Evolutionary conservation across 2,329 filamentous ascomycete species (phyloP).

Genomic region (Sordariomycetes sp.): DNA sequence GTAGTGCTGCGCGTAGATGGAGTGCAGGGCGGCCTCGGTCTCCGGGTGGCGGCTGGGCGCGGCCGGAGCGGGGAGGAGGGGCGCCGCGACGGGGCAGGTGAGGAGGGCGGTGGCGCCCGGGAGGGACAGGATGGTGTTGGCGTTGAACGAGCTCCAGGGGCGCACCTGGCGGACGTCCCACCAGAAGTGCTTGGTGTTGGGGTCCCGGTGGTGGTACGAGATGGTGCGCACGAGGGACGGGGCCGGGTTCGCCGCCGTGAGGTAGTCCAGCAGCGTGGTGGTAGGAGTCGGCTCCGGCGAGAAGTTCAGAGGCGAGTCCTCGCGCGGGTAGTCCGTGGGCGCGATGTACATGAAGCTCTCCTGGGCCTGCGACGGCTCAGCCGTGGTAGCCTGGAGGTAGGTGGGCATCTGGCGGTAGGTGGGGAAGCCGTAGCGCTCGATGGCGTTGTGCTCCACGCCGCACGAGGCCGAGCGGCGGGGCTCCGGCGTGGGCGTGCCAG

Average conservation of each 20-base stretch:
- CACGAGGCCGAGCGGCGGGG: conserved; percentile 53
- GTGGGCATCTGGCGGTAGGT: conserved; percentile 68
- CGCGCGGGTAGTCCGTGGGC: conserved; percentile 10
- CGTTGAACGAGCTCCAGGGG: conserved; percentile 71
- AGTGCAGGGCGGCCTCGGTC: conserved; percentile 65
- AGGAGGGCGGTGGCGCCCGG: conserved; percentile 65
- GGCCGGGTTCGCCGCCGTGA: conserved; percentile 70
- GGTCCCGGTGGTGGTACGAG: conserved; percentile 56
- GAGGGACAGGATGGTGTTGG: conserved; percentile 59
- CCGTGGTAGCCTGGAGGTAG: conserved; percentile 27
- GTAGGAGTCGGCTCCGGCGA: conserved; percentile 36
- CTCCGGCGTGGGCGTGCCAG: conserved; percentile 41
- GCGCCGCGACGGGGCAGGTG: conserved; percentile 52
- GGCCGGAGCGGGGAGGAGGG: conserved; percentile 48
- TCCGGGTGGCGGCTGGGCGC: conserved; percentile 58
- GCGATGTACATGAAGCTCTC: neutral
- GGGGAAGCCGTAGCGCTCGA: conserved; percentile 70
- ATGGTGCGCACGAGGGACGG: conserved; percentile 73
- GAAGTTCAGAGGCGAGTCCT: conserved; percentile 20
- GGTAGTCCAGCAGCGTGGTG: conserved; percentile 67
- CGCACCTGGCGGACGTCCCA: conserved; percentile 88
- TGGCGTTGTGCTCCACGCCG: conserved; percentile 53
- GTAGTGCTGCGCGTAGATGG: conserved; percentile 68
- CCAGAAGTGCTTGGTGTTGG: conserved; percentile 77
- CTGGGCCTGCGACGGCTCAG: conserved; percentile 9